These are phyloP conservation scores for Hyphopichia fennica DNA, from an alignment of 1,139 yeast genomes.

Conservation along the genomic window DNA sequence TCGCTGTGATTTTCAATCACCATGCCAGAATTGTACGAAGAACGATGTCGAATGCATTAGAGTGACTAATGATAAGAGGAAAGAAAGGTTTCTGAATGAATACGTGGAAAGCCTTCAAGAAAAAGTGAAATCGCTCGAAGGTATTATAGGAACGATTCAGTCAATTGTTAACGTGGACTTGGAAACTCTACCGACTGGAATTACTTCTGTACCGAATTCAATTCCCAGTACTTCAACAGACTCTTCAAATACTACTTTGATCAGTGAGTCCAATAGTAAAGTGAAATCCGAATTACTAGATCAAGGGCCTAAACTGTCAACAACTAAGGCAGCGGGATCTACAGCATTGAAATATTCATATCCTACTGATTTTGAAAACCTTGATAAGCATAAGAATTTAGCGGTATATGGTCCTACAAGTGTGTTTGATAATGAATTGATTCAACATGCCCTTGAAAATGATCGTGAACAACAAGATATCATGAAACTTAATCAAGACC, in stretches of 20 bases:
- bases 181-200: too few relatives aligned
- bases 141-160: slow-evolving; percentile 22
- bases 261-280: too few relatives aligned
- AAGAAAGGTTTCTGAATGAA: slow-evolving; percentile 50
- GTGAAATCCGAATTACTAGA: too few relatives aligned
- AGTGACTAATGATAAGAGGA: slow-evolving; percentile 51
- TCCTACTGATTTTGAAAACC: slow-evolving; percentile 7
- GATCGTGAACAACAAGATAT: slow-evolving; percentile 10
- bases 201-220: too few relatives aligned
- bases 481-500: slow-evolving; percentile 36
- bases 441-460: slow-evolving; percentile 15
- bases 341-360: slow-evolving; percentile 1
- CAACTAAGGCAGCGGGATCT: too few relatives aligned
- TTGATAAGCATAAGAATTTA: slow-evolving; percentile 8
- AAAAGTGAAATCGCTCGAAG: slow-evolving; percentile 24
- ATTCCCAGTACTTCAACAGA: too few relatives aligned
- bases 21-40: slow-evolving; percentile 51
- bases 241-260: too few relatives aligned
- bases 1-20: slow-evolving; percentile 51
- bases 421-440: slow-evolving; percentile 40
- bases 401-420: slow-evolving; percentile 54
- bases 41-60: slow-evolving; percentile 48
- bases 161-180: slow-evolving; percentile 14
- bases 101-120: slow-evolving; percentile 44
- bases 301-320: too few relatives aligned